Evolutionary conservation across 2,329 filamentous ascomycete genomes (phyloP), one percentile per base, ranked within the genome.

Genomic region (Diaporthe ampelina): DNA sequence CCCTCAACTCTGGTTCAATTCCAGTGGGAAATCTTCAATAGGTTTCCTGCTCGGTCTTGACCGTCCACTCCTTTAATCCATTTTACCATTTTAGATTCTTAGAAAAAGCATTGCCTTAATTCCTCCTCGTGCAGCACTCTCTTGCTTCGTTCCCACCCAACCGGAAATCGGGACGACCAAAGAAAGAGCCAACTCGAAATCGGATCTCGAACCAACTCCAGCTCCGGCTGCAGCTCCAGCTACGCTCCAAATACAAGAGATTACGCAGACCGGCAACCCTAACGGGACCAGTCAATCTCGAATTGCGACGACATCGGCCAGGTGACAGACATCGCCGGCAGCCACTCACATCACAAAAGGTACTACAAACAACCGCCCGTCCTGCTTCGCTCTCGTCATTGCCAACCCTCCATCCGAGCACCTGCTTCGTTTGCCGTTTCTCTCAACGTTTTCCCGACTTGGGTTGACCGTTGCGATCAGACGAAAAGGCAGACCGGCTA

Each of bases 41-140:
- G 82, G 86, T 86, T 88, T 85, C 83, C 84, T 83, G 56, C 88
- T 91, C 73, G 89, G 88, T 88, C 83, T 89, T 85, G 87, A 81
- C 88, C 88, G 88, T 90, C 88, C 88, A 85, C 87, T 90, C 88
- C 86, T 87, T 87, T 88, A 77, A 75, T 77, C 77, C 78, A 76
- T 73, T 78, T 77, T 77, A 56, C 65, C 63, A 48, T 71, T 71
- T 78, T 72, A 71, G 73, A 75, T 76, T 70, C 72, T 76, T 70
- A 68, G 26, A 74, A 54, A 43, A 54, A 76, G 76, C 77, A 75
- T 77, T 78, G 71, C 75, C 68, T 76, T 77, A 77, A 76, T 77
- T 58, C 73, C 63, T 65, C 70, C 54, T 56, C 70, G 52, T 72
- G 65, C 63, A 59, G 29, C 70, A 17, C 70, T 73, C 77, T 75